phyloP scores from a whole-genome alignment of 2,329 filamentous ascomycete genomes.

The Diaporthe citriasiana region DNA sequence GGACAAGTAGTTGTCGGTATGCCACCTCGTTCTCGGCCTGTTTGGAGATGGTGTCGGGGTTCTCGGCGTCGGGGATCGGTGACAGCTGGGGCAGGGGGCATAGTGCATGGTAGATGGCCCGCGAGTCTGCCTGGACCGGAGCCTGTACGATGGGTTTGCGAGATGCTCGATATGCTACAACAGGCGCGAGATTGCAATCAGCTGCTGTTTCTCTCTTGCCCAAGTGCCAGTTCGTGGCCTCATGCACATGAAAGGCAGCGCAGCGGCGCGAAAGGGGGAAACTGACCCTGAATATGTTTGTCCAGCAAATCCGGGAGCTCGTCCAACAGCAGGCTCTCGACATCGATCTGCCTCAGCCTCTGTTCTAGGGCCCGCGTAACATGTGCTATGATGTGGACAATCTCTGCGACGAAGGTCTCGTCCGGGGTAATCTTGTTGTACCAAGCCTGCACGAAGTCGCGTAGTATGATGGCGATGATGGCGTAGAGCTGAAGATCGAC shows the following conservation, averaged over 20 bases:
- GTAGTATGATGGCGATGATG: constrained; percentile 88
- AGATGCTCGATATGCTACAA: constrained; percentile 79
- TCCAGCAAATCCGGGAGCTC: constrained; percentile 88
- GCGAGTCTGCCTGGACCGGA: constrained; percentile 73
- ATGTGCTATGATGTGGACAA: constrained; percentile 92
- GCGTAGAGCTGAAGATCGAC: constrained; percentile 95
- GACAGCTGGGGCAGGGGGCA: constrained; percentile 85
- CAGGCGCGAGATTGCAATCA: constrained; percentile 42
- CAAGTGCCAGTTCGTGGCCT: background rate
- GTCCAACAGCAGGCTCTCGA: constrained; percentile 86
- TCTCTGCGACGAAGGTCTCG: constrained; percentile 87
- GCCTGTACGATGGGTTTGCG: constrained; percentile 69
- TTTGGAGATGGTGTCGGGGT: constrained; percentile 64
- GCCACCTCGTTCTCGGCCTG: constrained; percentile 83
- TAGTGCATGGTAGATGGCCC: constrained; percentile 85
- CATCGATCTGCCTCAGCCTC: constrained; percentile 83
- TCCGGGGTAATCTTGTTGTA: constrained; percentile 94
- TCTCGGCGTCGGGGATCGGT: constrained; percentile 75
- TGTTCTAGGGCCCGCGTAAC: constrained; percentile 91
- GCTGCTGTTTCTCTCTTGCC: constrained; percentile 34
- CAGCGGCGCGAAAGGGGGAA: constrained; percentile 36
- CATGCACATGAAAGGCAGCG: background rate
- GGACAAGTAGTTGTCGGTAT: constrained; percentile 91
- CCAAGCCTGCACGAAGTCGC: constrained; percentile 93
- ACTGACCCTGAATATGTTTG: constrained; percentile 81